Percentiles rank a stretch among this genome's conserved stretches.
Evolutionary conservation across 805 yeast genomes (phyloP).

Genomic region (Candida broadrunensis): DNA sequence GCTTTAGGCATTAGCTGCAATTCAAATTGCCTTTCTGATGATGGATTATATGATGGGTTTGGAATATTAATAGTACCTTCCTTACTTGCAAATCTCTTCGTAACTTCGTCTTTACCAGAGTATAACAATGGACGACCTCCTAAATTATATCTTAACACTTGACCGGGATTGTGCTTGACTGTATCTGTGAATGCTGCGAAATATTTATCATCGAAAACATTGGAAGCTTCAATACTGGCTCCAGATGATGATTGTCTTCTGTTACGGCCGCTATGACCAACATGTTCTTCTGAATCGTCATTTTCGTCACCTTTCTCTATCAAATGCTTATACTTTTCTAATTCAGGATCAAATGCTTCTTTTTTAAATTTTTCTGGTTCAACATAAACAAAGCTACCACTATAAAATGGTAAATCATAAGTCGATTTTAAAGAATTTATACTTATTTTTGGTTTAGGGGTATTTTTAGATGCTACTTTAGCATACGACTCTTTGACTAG

Average conservation of each 20-base stretch:
- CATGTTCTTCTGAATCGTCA: constrained; percentile 26
- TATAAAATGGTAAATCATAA: constrained; percentile 46
- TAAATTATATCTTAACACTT: constrained; percentile 80
- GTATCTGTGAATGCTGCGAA: constrained; percentile 77
- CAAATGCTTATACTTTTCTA: constrained; percentile 42
- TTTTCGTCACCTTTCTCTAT: constrained; percentile 42
- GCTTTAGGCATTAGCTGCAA: constrained; percentile 93
- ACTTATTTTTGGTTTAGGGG: constrained; percentile 3
- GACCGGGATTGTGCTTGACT: constrained; percentile 79
- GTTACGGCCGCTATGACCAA: neutral
- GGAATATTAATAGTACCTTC: constrained; percentile 41
- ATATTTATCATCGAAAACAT: constrained; percentile 63
- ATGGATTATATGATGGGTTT: constrained; percentile 57
- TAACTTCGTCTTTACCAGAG: constrained; percentile 56
- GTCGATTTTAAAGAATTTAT: constrained; percentile 7
- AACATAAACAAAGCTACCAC: constrained; percentile 67
- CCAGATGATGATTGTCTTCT: constrained; percentile 5
- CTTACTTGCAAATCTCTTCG: constrained; percentile 26
- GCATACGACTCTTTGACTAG: constrained; percentile 17
- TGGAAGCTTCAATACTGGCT: constrained; percentile 15
- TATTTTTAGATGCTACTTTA: constrained; percentile 15
- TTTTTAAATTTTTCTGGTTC: constrained; percentile 67
- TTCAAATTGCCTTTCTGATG: constrained; percentile 66
- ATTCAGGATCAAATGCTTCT: constrained; percentile 51
- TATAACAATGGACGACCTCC: constrained; percentile 78